Percentiles rank a stretch among this genome's conserved stretches.
phyloP scores from a whole-genome alignment of 805 yeast genomes.

The Suhomyces kilbournensis region DNA sequence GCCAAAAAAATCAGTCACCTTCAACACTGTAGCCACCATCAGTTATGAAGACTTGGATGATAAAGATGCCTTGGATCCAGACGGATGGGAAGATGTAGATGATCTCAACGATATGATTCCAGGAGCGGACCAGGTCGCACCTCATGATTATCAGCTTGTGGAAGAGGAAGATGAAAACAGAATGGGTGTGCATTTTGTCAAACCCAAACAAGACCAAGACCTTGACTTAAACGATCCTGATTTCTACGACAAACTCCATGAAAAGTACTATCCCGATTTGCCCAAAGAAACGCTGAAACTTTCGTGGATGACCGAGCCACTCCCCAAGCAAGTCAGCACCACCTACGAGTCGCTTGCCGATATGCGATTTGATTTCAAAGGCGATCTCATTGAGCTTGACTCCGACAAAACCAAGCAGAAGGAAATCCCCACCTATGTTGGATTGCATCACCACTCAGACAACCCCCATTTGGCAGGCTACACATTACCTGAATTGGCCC shows the following conservation, averaged over 20 bases:
- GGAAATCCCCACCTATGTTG: constrained; percentile 53
- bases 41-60: constrained; percentile 28
- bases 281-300: constrained; percentile 78
- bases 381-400: constrained; percentile 60
- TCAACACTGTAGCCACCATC: constrained; percentile 29
- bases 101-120: constrained; percentile 54
- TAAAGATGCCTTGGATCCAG: constrained; percentile 24
- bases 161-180: constrained; percentile 37
- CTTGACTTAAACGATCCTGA: constrained; percentile 73
- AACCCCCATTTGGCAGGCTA: constrained; percentile 91
- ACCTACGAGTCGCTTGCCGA: constrained; percentile 58
- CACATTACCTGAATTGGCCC: constrained; percentile 78
- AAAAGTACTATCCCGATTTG: constrained; percentile 83
- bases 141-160: constrained; percentile 39
- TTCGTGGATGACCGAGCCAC: constrained; percentile 86
- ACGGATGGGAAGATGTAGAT: constrained; percentile 50
- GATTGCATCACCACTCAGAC: constrained; percentile 89
- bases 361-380: constrained; percentile 85
- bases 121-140: constrained; percentile 28
- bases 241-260: constrained; percentile 75
- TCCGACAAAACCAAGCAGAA: constrained; percentile 17
- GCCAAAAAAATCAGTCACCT: constrained; percentile 28
- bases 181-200: constrained; percentile 62
- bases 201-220: constrained; percentile 37
- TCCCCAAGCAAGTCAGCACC: constrained; percentile 38